These are phyloP conservation scores for Trichoderma atroviride DNA, from an alignment of 2,329 filamentous ascomycete species.

Conservation along the genomic window DNA sequence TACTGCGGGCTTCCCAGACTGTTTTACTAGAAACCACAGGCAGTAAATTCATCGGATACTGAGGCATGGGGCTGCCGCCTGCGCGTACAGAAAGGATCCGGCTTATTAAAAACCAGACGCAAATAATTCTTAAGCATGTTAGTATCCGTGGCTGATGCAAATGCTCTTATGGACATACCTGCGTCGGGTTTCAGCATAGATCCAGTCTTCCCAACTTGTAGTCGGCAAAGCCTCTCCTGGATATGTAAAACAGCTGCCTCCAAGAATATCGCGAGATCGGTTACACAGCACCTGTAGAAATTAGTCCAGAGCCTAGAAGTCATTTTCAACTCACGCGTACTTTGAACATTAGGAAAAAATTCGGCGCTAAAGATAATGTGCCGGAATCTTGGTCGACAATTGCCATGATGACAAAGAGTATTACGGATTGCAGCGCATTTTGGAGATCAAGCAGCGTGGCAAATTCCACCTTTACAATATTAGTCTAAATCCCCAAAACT, in stretches of 20 bases:
- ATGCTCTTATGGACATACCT: not conserved
- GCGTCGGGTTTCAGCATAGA: conserved; percentile 2
- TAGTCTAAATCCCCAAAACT: not conserved
- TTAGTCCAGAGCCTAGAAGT: not conserved
- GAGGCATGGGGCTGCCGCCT: not conserved
- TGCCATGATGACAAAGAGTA: conserved; percentile 4
- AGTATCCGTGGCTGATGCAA: not conserved
- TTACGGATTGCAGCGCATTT: not conserved
- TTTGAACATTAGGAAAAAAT: not conserved
- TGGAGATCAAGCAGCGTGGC: not conserved
- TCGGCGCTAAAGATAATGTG: not conserved
- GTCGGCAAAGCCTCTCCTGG: not conserved
- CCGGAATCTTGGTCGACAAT: not conserved
- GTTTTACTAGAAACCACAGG: conserved; percentile 2
- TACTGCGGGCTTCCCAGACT: not conserved
- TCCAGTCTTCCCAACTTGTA: conserved; percentile 7
- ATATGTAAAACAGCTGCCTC: not conserved
- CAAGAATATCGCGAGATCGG: not conserved
- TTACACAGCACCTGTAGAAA: not conserved
- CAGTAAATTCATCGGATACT: not conserved
- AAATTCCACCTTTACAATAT: not conserved
- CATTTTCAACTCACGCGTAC: not conserved
- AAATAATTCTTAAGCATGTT: not conserved
- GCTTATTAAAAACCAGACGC: conserved; percentile 4
- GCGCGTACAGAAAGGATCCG: not conserved